Evolutionary conservation across 2,329 filamentous ascomycete species (phyloP).

Genomic region (Rhynchosporium secalis): DNA sequence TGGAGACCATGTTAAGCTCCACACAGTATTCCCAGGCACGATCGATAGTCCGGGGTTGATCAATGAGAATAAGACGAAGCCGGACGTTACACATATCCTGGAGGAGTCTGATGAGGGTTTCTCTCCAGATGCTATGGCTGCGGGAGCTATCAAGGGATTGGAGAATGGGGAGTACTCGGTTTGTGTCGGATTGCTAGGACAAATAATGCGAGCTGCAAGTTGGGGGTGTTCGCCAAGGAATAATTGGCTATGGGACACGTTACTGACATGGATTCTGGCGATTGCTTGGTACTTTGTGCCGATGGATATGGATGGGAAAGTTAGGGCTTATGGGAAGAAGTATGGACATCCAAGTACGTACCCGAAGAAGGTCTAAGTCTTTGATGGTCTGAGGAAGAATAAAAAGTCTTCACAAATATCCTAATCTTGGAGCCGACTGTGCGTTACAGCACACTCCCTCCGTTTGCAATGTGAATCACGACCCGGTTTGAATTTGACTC

Average conservation of each 20-base stretch:
- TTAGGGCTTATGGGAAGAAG: conserved; percentile 55
- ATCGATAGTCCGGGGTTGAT: conserved; percentile 77
- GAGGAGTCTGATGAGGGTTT: conserved; percentile 83
- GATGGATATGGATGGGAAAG: conserved; percentile 56
- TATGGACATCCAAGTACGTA: conserved; percentile 57
- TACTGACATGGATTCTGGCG: conserved; percentile 54
- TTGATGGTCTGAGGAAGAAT: neutral
- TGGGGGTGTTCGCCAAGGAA: conserved; percentile 59
- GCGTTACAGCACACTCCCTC: too few relatives aligned
- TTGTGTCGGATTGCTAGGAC: conserved; percentile 71
- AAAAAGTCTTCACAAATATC: too few relatives aligned
- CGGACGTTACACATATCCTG: conserved; percentile 72
- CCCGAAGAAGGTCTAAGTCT: conserved; percentile 25
- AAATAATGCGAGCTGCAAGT: conserved; percentile 65
- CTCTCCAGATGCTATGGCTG: conserved; percentile 75
- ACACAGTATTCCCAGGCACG: conserved; percentile 80
- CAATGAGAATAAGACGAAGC: conserved; percentile 76
- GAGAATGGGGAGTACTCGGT: conserved; percentile 81
- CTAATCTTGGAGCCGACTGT: too few relatives aligned
- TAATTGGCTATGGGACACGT: conserved; percentile 59
- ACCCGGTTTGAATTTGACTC: too few relatives aligned
- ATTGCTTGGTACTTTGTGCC: conserved; percentile 60
- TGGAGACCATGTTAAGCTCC: conserved; percentile 77
- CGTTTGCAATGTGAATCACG: too few relatives aligned
- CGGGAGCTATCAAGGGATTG: conserved; percentile 66